Conservation (phyloP, 495 filamentous ascomycete genomes). For the Penicillium ochrochloron region DNA sequence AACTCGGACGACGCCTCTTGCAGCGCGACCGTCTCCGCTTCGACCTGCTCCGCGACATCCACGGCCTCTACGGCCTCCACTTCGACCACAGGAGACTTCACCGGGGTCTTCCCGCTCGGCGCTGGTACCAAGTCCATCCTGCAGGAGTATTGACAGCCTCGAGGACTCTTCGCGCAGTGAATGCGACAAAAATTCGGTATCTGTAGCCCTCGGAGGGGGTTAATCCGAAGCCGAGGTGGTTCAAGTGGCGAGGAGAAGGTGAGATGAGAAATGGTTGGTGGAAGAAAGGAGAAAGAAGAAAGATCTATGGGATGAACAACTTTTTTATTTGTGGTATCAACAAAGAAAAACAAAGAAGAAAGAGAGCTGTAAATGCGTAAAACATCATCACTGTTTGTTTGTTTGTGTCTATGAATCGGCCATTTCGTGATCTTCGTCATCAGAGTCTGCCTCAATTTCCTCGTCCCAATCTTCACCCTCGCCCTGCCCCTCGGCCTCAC, state of each 20-base stretch:
- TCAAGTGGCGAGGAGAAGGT: slow-evolving; percentile 21
- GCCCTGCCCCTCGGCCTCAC: slow-evolving; percentile 35
- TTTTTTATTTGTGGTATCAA: slow-evolving; percentile 40
- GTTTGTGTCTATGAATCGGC: slow-evolving; percentile 44
- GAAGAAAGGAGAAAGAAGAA: slow-evolving; percentile 14
- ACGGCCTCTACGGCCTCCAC: slow-evolving; percentile 50
- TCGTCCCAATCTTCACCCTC: slow-evolving; percentile 50
- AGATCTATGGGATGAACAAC: slow-evolving; percentile 6
- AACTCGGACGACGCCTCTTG: slow-evolving; percentile 44
- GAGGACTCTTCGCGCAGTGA: slow-evolving; percentile 41
- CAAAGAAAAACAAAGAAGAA: slow-evolving; percentile 29
- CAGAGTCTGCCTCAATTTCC: slow-evolving; percentile 48
- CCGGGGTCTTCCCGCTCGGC: slow-evolving; percentile 42
- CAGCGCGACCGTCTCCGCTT: slow-evolving; percentile 35
- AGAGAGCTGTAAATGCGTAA: slow-evolving; percentile 30
- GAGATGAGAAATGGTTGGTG: slow-evolving; percentile 18
- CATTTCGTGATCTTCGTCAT: slow-evolving; percentile 56
- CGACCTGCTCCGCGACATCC: slow-evolving; percentile 36
- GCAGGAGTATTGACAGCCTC: slow-evolving; percentile 42
- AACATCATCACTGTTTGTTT: slow-evolving; percentile 19
- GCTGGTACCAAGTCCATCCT: slow-evolving; percentile 52
- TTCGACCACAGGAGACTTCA: slow-evolving; percentile 52
- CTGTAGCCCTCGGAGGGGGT: slow-evolving; percentile 36
- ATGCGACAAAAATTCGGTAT: slow-evolving; percentile 39
- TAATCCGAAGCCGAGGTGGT: slow-evolving; percentile 41